phyloP scores from a whole-genome alignment of 495 filamentous ascomycete species.

The Aspergillus bridgeri region DNA sequence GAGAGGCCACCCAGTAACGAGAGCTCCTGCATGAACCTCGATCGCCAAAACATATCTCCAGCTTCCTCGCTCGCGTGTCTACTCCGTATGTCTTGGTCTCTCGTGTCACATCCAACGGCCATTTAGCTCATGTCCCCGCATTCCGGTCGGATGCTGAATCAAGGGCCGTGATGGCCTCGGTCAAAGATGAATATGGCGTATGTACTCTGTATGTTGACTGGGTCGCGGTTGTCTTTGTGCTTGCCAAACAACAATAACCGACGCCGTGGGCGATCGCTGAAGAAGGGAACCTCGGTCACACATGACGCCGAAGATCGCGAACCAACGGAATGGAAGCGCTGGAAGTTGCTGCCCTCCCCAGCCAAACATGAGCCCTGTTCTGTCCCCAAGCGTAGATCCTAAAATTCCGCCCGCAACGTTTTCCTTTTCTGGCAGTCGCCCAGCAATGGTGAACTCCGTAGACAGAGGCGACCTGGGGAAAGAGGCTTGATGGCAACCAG shows the following conservation, averaged over 20 bases:
- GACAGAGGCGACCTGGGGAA: background rate
- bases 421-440: constrained; percentile 3
- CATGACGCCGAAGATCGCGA: constrained; percentile 18
- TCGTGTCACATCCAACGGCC: background rate
- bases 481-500: background rate
- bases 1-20: background rate
- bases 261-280: constrained; percentile 10
- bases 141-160: background rate
- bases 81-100: background rate
- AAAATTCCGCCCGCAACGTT: constrained; percentile 5
- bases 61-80: background rate
- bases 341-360: constrained; percentile 11
- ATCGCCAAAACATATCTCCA: background rate
- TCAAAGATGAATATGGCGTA: background rate
- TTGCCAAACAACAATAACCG: constrained; percentile 11
- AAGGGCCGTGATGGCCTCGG: background rate
- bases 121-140: background rate
- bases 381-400: background rate
- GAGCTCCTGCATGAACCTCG: background rate
- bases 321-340: constrained; percentile 8
- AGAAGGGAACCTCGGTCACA: constrained; percentile 26
- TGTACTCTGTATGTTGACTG: background rate
- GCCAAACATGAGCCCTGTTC: background rate
- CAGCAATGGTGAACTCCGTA: background rate
- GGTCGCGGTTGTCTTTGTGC: background rate